These are phyloP conservation scores for Funneliformis mosseae DNA, from an alignment of 192 early-diverging fungal genomes.

Conservation along the genomic window DNA sequence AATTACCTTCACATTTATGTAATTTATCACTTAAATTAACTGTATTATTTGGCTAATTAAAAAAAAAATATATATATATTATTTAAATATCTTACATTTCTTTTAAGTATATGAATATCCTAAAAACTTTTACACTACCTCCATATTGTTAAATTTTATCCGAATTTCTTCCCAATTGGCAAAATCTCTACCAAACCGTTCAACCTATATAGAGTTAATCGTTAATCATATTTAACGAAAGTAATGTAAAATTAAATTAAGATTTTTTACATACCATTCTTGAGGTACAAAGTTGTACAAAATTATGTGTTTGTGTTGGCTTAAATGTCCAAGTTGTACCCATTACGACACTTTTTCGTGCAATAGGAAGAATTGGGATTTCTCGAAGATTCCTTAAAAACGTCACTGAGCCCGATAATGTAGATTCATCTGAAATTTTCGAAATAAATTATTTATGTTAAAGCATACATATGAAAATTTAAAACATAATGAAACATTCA, in stretches of 20 bases:
- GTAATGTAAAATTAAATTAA: background rate
- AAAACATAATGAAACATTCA: background rate
- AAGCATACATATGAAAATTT: background rate
- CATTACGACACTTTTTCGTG: conserved; percentile 85
- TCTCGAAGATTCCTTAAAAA: conserved; percentile 46
- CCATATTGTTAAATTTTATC: conserved; percentile 49
- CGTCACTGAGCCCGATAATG: conserved; percentile 21
- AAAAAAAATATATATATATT: background rate
- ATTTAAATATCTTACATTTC: too few species aligned
- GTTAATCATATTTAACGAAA: background rate
- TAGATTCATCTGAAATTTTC: conserved; percentile 38
- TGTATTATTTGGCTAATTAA: background rate
- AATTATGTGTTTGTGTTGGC: conserved; percentile 57
- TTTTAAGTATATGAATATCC: background rate
- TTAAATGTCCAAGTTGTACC: conserved; percentile 89
- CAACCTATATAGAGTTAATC: conserved; percentile 44
- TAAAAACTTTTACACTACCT: conserved; percentile 6
- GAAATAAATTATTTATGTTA: conserved; percentile 1
- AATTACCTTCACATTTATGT: background rate
- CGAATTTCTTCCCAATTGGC: conserved; percentile 79
- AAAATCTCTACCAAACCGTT: conserved; percentile 84
- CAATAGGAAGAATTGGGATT: conserved; percentile 76
- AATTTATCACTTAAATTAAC: background rate
- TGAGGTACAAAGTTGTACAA: conserved; percentile 74
- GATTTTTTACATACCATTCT: conserved; percentile 57